Evolutionary conservation across 2,329 filamentous ascomycete species (phyloP), one percentile per base, ranked within the genome.

Genomic region (Elsinoe batatas): DNA sequence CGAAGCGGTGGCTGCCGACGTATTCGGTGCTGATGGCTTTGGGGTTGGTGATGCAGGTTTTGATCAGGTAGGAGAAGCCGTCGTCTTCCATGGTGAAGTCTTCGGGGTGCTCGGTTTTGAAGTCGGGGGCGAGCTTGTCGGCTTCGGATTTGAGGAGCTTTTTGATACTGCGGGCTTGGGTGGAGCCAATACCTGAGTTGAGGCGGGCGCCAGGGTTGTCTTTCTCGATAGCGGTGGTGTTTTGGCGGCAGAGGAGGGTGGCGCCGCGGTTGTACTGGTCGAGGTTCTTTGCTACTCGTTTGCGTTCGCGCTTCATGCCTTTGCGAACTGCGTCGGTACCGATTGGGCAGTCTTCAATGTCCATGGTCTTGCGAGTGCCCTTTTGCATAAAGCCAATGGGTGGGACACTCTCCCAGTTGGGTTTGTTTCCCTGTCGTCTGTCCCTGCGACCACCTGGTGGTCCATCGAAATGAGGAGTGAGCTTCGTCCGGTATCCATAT

Each of bases 291-390:
- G 78, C 77, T 62, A 97, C 88, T 57, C 87, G 81, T 65, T 79
- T 78, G n/a, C 91, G 78, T 74, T 96, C 91, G 6, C 79, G 78
- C 63, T 79, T 82, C 75, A 96, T 83, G 22, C 91, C 93, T 61
- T 80, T 77, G 22, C 88, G 80, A 13, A 98, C 85, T 36, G 87
- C 87, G 30, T 88, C 83, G 1, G 93, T 98, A 51, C 88, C 93
- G 59, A 98, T 94, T 5, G 93, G 93, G 63, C 93, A 98, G 68
- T 97, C 91, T 69, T 98, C 93, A 60, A 98, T 97, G 67, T 98
- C 93, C 60, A 98, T 75, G 2, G 91, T 91, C 59, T 78, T 78
- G 56, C 84, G 79, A 47, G 80, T 81, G n/a, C 87, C 88, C 71
- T 96, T 97, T 60, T 79, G 77, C 78, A 89, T 93, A 73, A 95